Base-by-base conservation (phyloP, 2,329 filamentous ascomycete genomes). In the Trichophyton rubrum region DNA sequence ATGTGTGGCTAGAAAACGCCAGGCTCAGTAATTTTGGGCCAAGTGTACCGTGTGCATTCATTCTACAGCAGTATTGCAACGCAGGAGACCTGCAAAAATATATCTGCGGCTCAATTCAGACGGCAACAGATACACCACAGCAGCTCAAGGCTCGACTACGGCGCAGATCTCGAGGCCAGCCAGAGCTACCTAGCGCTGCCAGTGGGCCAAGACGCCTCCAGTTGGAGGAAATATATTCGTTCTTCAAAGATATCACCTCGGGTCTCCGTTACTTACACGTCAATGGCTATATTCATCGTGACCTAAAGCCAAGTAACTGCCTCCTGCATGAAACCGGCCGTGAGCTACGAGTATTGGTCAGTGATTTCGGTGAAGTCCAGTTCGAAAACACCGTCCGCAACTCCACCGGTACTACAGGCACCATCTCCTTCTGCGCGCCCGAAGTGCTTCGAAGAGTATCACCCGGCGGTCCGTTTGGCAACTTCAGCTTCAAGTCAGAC, bases 331-430 rank as follows among this genome's bases (percentile, higher is more conserved):
- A 82, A 35, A 87, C 86, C 62, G 87, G 85, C 24, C 81, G 81
- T 56, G 85, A 85, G 45, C 77, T 90, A 9, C 83, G 82, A 59
- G 95, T 95, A 55, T 78, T 99, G 15, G 95, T 99, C 61, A 97
- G 92, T 71, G 93, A 99, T 71, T 99, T 99, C 75, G 93, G 95
- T 45, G 93, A 99, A 72, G 92, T 97, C 0, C 95, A 99, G 71
- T 82, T 85, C 1, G 88, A 91, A 65, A 87, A 92, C 68, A 82
- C 83, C 0, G 83, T 85, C 15, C 85, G 93, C n/a, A 88, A 87
- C 61, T 96, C 90, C 0, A 96, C 91, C 0, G 93, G 93, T 1
- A 88, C 90, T 0, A 99, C 93, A 0, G 93, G 93, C 1, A 99
- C 93, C 0, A 93, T 99, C 53, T 97, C 92, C 0, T 99, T 96